Evolutionary conservation across 176 grass and related monocot genomes (phyloP).

Genomic region (Melocanna baccifera): DNA sequence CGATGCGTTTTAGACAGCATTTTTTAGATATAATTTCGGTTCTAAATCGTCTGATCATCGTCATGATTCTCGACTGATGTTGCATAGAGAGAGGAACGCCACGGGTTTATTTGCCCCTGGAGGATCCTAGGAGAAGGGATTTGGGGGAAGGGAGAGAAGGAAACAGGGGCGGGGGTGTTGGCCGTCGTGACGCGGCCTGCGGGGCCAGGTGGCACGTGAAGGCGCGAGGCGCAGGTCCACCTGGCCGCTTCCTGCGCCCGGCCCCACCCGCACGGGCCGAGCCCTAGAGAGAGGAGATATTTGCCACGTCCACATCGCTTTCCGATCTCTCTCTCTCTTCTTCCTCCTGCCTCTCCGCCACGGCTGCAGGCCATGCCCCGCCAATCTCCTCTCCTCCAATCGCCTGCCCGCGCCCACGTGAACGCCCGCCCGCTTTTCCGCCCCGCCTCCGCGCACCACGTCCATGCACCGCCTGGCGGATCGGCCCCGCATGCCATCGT

Average conservation of each 20-base stretch:
- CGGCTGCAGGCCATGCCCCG: neutral
- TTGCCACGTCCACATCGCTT: constrained; percentile 40
- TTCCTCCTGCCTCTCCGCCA: neutral
- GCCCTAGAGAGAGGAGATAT: neutral
- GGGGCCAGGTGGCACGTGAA: constrained; percentile 68
- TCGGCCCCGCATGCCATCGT: neutral
- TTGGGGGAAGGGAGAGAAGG: too few relatives aligned
- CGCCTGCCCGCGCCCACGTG: constrained; percentile 47
- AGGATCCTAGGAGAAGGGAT: neutral
- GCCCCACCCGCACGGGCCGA: neutral
- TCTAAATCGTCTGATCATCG: too few relatives aligned
- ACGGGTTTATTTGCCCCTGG: neutral
- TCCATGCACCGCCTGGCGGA: neutral
- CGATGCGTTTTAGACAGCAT: too few relatives aligned
- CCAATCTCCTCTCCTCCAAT: constrained; percentile 48
- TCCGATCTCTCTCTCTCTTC: neutral
- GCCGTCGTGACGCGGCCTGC: neutral
- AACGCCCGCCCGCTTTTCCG: constrained; percentile 23
- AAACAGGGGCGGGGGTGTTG: neutral
- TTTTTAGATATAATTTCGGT: too few relatives aligned
- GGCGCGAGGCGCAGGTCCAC: constrained; percentile 57
- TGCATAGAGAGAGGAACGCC: neutral
- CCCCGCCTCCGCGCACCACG: neutral
- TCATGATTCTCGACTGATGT: too few relatives aligned
- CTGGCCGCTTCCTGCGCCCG: constrained; percentile 8